These are phyloP conservation scores for Penicillium sp. DNA, from an alignment of 2,329 filamentous ascomycete species.

Conservation along the genomic window DNA sequence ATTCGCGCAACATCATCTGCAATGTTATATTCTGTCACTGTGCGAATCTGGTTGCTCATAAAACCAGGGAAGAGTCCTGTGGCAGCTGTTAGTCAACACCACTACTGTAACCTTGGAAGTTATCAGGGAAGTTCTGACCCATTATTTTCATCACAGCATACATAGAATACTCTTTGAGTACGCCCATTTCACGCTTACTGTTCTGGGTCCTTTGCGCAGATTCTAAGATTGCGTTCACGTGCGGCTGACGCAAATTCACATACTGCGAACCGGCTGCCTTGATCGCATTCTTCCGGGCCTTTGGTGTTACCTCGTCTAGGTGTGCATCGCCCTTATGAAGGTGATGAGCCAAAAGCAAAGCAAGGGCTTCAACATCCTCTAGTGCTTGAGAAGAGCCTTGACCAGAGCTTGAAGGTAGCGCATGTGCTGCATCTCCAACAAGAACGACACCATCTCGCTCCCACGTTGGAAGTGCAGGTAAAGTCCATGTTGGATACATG, in stretches of 20 bases:
- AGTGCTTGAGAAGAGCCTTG: not conserved
- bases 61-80: conserved; percentile 28
- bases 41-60: conserved; percentile 11
- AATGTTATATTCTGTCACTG: conserved; percentile 18
- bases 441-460: conserved; percentile 47
- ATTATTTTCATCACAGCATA: conserved; percentile 38
- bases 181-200: conserved; percentile 36
- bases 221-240: conserved; percentile 35
- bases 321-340: not conserved
- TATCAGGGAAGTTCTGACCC: conserved; percentile 23
- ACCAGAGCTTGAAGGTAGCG: not conserved
- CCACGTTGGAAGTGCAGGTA: conserved; percentile 51
- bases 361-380: not conserved
- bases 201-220: conserved; percentile 35
- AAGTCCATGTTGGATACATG: conserved; percentile 52
- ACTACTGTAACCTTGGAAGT: not conserved
- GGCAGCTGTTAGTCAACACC: conserved; percentile 2
- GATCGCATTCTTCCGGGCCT: conserved; percentile 16
- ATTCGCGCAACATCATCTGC: conserved; percentile 15
- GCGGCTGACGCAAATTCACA: conserved; percentile 37
- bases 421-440: not conserved
- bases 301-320: not conserved
- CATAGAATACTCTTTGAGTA: conserved; percentile 40
- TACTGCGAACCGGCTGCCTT: conserved; percentile 33
- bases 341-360: not conserved